Evolutionary conservation across 345 rosid species (phyloP).

Genomic region (Geranium brycei): DNA sequence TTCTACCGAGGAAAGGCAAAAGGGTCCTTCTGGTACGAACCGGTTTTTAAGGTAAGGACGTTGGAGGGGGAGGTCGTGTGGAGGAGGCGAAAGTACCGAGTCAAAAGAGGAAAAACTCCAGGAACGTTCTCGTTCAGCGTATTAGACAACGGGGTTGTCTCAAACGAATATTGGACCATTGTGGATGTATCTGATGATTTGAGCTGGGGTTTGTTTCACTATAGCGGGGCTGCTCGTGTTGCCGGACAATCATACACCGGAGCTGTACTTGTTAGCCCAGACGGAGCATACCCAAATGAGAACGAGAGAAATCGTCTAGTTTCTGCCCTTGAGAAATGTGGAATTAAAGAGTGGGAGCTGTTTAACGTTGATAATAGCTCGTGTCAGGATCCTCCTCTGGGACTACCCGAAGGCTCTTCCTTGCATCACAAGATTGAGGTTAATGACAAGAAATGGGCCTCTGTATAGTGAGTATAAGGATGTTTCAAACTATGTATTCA

Average conservation of each 20-base stretch:
- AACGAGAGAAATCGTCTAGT: constrained; percentile 27
- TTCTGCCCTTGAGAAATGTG: constrained; percentile 57
- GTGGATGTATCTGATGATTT: constrained; percentile 73
- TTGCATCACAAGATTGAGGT: constrained; percentile 37
- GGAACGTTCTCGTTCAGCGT: constrained; percentile 76
- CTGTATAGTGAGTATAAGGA: constrained; percentile 3
- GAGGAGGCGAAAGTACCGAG: constrained; percentile 82
- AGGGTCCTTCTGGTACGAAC: constrained; percentile 85
- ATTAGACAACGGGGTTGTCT: constrained; percentile 82
- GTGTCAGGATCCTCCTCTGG: constrained; percentile 62
- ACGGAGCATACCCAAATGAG: constrained; percentile 58
- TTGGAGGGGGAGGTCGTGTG: constrained; percentile 64
- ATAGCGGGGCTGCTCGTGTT: constrained; percentile 77
- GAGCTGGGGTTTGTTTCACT: constrained; percentile 86
- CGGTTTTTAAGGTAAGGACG: constrained; percentile 72
- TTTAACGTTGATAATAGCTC: constrained; percentile 66
- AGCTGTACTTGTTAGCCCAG: constrained; percentile 76
- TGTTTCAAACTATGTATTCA: not conserved
- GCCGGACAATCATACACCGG: constrained; percentile 91
- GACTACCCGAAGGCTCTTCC: constrained; percentile 62
- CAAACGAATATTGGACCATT: constrained; percentile 84
- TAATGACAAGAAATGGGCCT: constrained; percentile 13
- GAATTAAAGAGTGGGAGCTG: constrained; percentile 82
- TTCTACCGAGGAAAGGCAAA: constrained; percentile 86
- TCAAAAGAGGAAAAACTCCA: constrained; percentile 52